Percentiles rank a stretch among this genome's conserved stretches.
phyloP scores from a whole-genome alignment of 2,329 filamentous ascomycete genomes.

The Thermothelomyces thermophilus region DNA sequence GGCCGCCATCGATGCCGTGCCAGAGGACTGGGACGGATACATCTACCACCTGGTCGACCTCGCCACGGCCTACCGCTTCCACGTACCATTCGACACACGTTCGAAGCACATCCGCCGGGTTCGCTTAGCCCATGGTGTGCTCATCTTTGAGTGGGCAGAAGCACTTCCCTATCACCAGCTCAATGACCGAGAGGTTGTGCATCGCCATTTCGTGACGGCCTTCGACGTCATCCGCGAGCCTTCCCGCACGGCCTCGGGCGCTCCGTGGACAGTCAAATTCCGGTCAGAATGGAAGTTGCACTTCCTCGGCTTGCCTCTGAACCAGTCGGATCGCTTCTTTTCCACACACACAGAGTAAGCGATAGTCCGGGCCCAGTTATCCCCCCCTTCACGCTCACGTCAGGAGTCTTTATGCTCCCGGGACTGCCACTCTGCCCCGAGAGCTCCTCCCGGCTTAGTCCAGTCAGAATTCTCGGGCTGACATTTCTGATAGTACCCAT shows the following conservation, averaged over 20 bases:
- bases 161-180: slow-evolving; percentile 43
- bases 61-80: slow-evolving; percentile 34
- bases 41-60: slow-evolving; percentile 46
- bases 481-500: slow-evolving; percentile 34
- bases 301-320: slow-evolving; percentile 48
- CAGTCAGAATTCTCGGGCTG: too few species aligned
- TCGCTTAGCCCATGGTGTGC: slow-evolving; percentile 45
- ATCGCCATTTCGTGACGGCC: slow-evolving; percentile 54
- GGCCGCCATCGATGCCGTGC: slow-evolving; percentile 20
- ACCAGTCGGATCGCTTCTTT: slow-evolving; percentile 54
- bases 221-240: slow-evolving; percentile 40
- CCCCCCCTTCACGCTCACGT: too few species aligned
- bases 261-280: slow-evolving; percentile 40
- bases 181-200: slow-evolving; percentile 44
- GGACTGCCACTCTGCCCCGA: too few species aligned
- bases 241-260: neutral
- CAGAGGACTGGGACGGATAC: slow-evolving; percentile 6
- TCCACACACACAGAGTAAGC: slow-evolving; percentile 45
- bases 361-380: too few species aligned
- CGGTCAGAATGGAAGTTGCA: slow-evolving; percentile 57
- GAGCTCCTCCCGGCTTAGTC: too few species aligned
- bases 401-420: too few species aligned
- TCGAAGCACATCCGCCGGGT: slow-evolving; percentile 48
- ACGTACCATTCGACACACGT: slow-evolving; percentile 45
- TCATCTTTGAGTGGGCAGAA: slow-evolving; percentile 61